phyloP scores from a whole-genome alignment of 176 grass and related monocot species.

The Zizania latifolia region DNA sequence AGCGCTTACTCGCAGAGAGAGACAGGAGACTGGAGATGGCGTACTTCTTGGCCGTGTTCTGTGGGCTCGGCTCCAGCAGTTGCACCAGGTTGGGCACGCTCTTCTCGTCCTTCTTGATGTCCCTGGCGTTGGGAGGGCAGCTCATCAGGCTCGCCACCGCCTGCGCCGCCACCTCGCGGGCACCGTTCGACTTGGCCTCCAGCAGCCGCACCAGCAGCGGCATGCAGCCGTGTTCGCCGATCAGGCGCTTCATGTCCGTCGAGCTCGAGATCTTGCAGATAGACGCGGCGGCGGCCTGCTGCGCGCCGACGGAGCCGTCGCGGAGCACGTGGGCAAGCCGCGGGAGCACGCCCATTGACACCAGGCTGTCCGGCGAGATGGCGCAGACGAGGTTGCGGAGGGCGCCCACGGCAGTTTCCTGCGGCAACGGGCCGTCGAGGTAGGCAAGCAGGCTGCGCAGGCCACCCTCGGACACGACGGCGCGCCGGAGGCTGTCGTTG shows the following conservation, averaged over 20 bases:
- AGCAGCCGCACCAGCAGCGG: slow-evolving; percentile 70
- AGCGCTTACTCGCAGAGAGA: slow-evolving; percentile 66
- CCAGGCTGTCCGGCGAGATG: slow-evolving; percentile 55
- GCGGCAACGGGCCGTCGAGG: slow-evolving; percentile 69
- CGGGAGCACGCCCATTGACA: slow-evolving; percentile 77
- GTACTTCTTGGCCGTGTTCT: slow-evolving; percentile 97
- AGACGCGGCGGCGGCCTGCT: slow-evolving; percentile 55
- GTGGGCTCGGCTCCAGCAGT: slow-evolving; percentile 75
- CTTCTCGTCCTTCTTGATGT: slow-evolving; percentile 94
- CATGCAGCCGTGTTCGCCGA: slow-evolving; percentile 74
- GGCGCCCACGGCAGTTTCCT: slow-evolving; percentile 66
- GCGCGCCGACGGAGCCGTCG: slow-evolving; percentile 70
- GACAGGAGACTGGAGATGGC: slow-evolving; percentile 71
- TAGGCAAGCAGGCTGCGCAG: slow-evolving; percentile 73
- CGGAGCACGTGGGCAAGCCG: slow-evolving; percentile 68
- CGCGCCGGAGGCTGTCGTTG: slow-evolving; percentile 65
- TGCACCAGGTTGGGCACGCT: slow-evolving; percentile 95
- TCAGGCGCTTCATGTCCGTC: slow-evolving; percentile 65
- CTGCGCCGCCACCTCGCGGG: slow-evolving; percentile 76
- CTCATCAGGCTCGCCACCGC: slow-evolving; percentile 74
- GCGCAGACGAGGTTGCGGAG: slow-evolving; percentile 68
- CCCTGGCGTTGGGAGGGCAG: slow-evolving; percentile 48
- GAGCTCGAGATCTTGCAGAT: slow-evolving; percentile 75
- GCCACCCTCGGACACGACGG: slow-evolving; percentile 76
- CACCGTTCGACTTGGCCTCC: slow-evolving; percentile 67